Conservation (phyloP, 345 rosid species). For the Pugionium dolabratum region DNA sequence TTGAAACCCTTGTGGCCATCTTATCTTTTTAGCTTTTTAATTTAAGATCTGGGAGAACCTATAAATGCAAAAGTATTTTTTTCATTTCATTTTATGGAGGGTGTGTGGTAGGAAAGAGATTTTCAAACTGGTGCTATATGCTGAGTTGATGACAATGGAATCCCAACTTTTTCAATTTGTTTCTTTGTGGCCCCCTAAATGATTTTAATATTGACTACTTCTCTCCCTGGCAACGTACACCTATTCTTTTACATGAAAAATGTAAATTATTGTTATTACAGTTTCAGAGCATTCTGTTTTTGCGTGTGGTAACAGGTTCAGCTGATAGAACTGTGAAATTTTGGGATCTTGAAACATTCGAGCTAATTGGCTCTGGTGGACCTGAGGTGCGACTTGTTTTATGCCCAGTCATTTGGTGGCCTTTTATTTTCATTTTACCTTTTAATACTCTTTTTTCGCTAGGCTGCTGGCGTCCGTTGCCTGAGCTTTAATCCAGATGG, state of each 20-base stretch:
- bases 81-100: neutral
- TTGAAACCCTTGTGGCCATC: neutral
- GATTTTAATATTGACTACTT: neutral
- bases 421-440: slow-evolving; percentile 5
- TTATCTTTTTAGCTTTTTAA: neutral
- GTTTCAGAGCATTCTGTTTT: slow-evolving; percentile 7
- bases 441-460: slow-evolving; percentile 31
- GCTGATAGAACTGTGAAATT: slow-evolving; percentile 96
- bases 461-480: slow-evolving; percentile 92
- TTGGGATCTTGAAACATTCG: slow-evolving; percentile 99
- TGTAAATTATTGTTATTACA: neutral
- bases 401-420: slow-evolving; percentile 25
- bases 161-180: neutral
- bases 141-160: slow-evolving; percentile 4
- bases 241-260: neutral
- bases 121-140: slow-evolving; percentile 6
- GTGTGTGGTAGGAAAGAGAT: slow-evolving; percentile 9
- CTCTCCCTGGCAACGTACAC: slow-evolving; percentile 4
- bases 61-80: slow-evolving; percentile 5
- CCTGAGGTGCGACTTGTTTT: slow-evolving; percentile 64
- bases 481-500: slow-evolving; percentile 95
- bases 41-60: slow-evolving; percentile 13
- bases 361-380: slow-evolving; percentile 91
- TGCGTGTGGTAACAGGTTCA: slow-evolving; percentile 59
- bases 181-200: slow-evolving; percentile 4